These are phyloP conservation scores for Epichloe hybrida DNA, from an alignment of 2,329 filamentous ascomycete genomes.

Conservation along the genomic window DNA sequence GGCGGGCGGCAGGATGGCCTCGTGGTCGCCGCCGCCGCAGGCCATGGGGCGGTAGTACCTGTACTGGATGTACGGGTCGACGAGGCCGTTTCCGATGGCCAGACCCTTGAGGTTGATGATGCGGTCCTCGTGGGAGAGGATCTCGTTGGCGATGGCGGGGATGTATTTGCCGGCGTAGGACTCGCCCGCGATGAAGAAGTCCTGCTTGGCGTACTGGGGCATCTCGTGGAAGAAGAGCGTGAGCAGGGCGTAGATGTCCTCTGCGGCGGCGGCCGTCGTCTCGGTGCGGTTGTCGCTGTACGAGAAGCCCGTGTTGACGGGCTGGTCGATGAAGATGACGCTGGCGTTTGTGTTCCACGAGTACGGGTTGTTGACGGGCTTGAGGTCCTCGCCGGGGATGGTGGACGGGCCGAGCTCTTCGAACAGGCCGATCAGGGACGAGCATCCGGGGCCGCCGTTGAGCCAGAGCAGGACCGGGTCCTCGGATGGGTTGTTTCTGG, in stretches of 20 bases:
- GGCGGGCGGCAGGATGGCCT: constrained; percentile 68
- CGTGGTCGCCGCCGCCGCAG: constrained; percentile 87
- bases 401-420: constrained; percentile 67
- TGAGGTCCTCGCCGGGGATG: constrained; percentile 30
- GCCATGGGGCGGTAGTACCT: constrained; percentile 94
- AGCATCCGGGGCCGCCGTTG: constrained; percentile 21
- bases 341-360: constrained; percentile 52
- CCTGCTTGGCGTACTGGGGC: constrained; percentile 76
- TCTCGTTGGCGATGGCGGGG: constrained; percentile 80
- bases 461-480: constrained; percentile 43
- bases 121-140: constrained; percentile 81
- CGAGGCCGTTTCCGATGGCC: constrained; percentile 90
- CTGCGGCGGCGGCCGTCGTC: constrained; percentile 87
- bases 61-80: constrained; percentile 85
- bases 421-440: constrained; percentile 33
- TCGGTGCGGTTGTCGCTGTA: constrained; percentile 61
- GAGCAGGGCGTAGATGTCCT: constrained; percentile 91
- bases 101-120: constrained; percentile 97
- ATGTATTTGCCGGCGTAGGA: constrained; percentile 94
- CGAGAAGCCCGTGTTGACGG: constrained; percentile 22
- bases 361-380: constrained; percentile 37
- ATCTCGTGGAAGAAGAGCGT: constrained; percentile 98
- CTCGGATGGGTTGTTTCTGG: constrained; percentile 23
- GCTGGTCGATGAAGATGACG: constrained; percentile 60
- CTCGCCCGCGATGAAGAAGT: constrained; percentile 95